These are phyloP conservation scores for Brachypodium distachyon DNA, from an alignment of 202 grass and related monocot genomes.

Conservation along the genomic window DNA sequence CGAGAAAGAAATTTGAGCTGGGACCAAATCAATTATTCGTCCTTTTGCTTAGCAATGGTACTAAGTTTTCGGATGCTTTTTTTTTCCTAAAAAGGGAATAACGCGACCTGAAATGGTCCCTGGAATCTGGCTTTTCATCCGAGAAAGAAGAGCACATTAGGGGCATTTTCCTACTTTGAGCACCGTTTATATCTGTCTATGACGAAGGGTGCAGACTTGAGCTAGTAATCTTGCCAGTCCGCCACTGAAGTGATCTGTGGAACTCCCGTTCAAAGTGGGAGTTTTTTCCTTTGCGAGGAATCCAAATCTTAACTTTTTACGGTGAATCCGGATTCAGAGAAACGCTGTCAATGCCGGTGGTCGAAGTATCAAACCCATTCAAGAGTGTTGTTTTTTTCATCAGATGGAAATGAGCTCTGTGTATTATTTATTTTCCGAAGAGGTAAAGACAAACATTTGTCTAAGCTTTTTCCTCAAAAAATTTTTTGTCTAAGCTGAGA, in stretches of 20 bases:
- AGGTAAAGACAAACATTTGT: neutral
- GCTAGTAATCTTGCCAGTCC: too few relatives aligned
- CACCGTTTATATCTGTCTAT: too few relatives aligned
- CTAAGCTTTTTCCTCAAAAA: neutral
- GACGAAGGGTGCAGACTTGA: too few relatives aligned
- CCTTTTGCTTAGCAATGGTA: constrained; percentile 15
- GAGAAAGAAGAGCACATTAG: neutral
- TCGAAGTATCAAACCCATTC: too few relatives aligned
- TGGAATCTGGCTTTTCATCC: constrained; percentile 6
- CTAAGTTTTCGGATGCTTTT: neutral
- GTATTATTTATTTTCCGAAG: neutral
- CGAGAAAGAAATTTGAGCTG: constrained; percentile 21
- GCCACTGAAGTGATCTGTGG: too few relatives aligned
- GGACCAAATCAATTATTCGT: constrained; percentile 21
- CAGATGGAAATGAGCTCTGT: neutral
- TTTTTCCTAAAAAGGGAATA: neutral
- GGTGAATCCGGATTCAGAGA: too few relatives aligned
- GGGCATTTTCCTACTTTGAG: constrained; percentile 7
- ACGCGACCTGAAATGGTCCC: neutral
- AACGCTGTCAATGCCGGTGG: too few relatives aligned
- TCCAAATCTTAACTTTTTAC: too few relatives aligned
- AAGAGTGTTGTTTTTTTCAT: too few relatives aligned
- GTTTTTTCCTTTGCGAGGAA: too few relatives aligned
- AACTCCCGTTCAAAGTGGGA: too few relatives aligned
- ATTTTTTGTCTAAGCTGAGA: neutral